These are phyloP conservation scores for Mycena pura DNA, from an alignment of 768 basidiomycete species.

Conservation along the genomic window DNA sequence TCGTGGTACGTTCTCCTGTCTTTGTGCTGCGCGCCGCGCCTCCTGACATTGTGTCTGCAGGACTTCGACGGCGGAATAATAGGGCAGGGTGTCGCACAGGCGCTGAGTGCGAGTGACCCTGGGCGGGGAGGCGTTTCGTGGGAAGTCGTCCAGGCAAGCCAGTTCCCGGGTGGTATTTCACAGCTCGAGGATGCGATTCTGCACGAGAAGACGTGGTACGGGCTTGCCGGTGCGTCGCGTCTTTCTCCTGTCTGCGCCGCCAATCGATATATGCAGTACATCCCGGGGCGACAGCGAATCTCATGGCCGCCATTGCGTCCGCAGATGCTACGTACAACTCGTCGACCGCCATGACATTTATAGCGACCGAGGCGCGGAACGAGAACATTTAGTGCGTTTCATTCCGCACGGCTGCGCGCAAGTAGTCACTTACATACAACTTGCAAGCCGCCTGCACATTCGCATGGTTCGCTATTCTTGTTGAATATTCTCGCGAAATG, in stretches of 20 bases:
- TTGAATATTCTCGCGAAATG: no score
- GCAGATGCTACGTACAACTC: constrained; percentile 55
- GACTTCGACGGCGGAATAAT: constrained; percentile 66
- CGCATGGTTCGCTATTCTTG: constrained; percentile 33
- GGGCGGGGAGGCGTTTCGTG: constrained; percentile 50
- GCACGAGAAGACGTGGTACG: constrained; percentile 61
- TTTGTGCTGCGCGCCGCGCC: neutral
- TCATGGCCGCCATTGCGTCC: constrained; percentile 43
- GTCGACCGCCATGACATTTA: constrained; percentile 55
- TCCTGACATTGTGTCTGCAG: constrained; percentile 34
- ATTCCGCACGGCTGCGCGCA: neutral
- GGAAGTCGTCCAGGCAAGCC: constrained; percentile 46
- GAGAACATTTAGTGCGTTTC: constrained; percentile 64
- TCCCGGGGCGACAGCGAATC: constrained; percentile 43
- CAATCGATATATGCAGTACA: constrained; percentile 42
- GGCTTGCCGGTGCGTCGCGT: constrained; percentile 54
- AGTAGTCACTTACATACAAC: neutral
- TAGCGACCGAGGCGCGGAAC: constrained; percentile 56
- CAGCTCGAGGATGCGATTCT: constrained; percentile 53
- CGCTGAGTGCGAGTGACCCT: constrained; percentile 39
- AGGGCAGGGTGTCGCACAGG: constrained; percentile 52
- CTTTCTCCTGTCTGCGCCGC: neutral
- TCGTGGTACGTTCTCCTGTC: constrained; percentile 52
- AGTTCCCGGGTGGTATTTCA: constrained; percentile 51
- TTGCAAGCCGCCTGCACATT: neutral